Evolutionary conservation across 768 basidiomycete genomes (phyloP), one percentile per base, ranked within the genome.

Genomic region (Aureoboletus auriporus): DNA sequence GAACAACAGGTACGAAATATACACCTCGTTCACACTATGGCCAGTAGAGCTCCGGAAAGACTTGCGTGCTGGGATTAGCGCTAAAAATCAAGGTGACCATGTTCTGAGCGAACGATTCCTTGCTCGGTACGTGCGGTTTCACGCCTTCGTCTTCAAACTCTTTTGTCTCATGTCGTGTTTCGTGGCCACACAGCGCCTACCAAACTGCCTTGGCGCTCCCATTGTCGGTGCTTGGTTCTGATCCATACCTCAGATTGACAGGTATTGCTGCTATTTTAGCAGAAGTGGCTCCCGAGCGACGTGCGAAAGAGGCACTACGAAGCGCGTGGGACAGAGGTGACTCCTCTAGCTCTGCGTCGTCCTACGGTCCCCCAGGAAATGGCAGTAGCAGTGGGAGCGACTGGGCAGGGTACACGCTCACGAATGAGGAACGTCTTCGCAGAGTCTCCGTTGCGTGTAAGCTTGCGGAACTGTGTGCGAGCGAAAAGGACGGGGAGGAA

Each of bases 241-340:
- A 77, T 16, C 80, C 84, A 0, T 75, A 82, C 47, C 74, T 87
- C 47, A 89, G 87, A 62, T 68, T 78, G 0, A 79, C 84, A 0
- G 86, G 86, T 4, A 78, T 89, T 11, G 85, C 78, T 2, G 75
- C 83, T 26, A 68, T 75, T 4, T 70, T 87, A 39, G 82, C 78
- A 2, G 79, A 78, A 42, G 74, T 83, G 0, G 62, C 72, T 13
- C 62, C 61, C 3, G 53, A 51, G 30, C 56, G 42, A 48, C 61
- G 42, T 49, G 69, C 60, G 47, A 66, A 47, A 50, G 64, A 53
- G 3, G 54, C 51, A 3, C 38, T 72, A 29, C 57, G 37, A 26
- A 52, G 45, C 40, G 54, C 50, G 29, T 59, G 64, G 68, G 52
- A 62, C 8, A 54, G 16, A 40, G 60, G 46, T 10, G 52, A 37